Evolutionary conservation across 768 basidiomycete genomes (phyloP).

Genomic region (Russula lepida): DNA sequence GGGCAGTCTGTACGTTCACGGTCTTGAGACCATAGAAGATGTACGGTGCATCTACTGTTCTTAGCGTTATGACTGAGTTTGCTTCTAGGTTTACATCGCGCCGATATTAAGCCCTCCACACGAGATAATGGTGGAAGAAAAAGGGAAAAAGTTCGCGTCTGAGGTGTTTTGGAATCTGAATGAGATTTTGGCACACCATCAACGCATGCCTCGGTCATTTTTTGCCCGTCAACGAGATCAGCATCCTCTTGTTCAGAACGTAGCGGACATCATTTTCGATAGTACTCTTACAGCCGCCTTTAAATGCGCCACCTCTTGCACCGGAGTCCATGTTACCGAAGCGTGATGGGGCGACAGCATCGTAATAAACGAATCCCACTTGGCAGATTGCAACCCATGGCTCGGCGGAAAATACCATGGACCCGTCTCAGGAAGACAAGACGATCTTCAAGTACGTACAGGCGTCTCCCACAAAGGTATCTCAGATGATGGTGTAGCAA

Average conservation of each 20-base stretch:
- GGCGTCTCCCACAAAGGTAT: background rate
- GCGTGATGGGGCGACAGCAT: background rate
- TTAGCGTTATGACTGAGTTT: background rate
- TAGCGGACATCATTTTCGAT: conserved; percentile 81
- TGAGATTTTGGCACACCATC: conserved; percentile 58
- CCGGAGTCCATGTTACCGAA: background rate
- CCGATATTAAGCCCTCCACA: conserved; percentile 54
- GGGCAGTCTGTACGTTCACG: conserved; percentile 80
- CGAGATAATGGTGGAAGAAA: conserved; percentile 50
- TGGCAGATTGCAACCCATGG: background rate
- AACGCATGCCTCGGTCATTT: conserved; percentile 58
- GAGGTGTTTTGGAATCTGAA: conserved; percentile 82
- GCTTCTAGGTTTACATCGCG: conserved; percentile 58
- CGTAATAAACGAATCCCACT: background rate
- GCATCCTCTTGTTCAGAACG: conserved; percentile 71
- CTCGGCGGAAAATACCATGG: background rate
- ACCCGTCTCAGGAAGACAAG: background rate
- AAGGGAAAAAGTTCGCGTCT: conserved; percentile 55
- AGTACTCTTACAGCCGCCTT: conserved; percentile 31
- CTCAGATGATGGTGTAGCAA: background rate
- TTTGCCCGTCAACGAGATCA: conserved; percentile 77
- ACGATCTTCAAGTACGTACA: background rate
- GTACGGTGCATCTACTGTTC: conserved; percentile 31
- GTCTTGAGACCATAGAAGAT: conserved; percentile 62
- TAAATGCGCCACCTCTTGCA: background rate